Evolutionary conservation across 164 flowering plant genomes (phyloP).

Genomic region (Vitis rupestris): DNA sequence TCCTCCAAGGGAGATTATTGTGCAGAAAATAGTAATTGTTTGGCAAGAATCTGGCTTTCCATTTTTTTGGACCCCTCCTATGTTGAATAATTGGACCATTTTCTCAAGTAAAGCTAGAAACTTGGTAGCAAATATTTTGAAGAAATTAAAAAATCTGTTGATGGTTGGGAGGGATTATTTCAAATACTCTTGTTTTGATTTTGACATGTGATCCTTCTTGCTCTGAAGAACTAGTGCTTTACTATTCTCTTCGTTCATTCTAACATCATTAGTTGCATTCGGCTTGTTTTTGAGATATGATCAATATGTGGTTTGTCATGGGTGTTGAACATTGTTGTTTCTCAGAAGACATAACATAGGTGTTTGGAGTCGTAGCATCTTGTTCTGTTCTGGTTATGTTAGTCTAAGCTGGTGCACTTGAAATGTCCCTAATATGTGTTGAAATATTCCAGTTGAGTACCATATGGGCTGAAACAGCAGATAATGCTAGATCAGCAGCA

Average conservation of each 20-base stretch:
- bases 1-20: too few relatives aligned
- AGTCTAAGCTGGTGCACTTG: not conserved
- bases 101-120: too few relatives aligned
- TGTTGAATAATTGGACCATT: too few relatives aligned
- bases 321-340: not conserved
- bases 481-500: constrained; percentile 90
- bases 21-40: too few relatives aligned
- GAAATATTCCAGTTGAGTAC: constrained; percentile 73
- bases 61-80: too few relatives aligned
- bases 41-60: too few relatives aligned
- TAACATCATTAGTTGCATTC: not conserved
- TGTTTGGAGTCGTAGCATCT: not conserved
- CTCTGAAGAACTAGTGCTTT: not conserved
- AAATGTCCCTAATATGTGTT: not conserved
- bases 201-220: not conserved
- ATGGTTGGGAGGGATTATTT: too few relatives aligned
- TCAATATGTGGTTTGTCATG: not conserved
- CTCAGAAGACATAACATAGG: too few relatives aligned
- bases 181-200: too few relatives aligned
- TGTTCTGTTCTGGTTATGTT: not conserved
- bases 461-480: constrained; percentile 93
- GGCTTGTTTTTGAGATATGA: not conserved
- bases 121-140: too few relatives aligned
- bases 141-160: too few relatives aligned
- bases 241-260: not conserved